Percentiles rank a stretch among this genome's conserved stretches.
These are phyloP conservation scores for Thermothelomyces thermophilus DNA, from an alignment of 2,329 filamentous ascomycete species.

Conservation along the genomic window DNA sequence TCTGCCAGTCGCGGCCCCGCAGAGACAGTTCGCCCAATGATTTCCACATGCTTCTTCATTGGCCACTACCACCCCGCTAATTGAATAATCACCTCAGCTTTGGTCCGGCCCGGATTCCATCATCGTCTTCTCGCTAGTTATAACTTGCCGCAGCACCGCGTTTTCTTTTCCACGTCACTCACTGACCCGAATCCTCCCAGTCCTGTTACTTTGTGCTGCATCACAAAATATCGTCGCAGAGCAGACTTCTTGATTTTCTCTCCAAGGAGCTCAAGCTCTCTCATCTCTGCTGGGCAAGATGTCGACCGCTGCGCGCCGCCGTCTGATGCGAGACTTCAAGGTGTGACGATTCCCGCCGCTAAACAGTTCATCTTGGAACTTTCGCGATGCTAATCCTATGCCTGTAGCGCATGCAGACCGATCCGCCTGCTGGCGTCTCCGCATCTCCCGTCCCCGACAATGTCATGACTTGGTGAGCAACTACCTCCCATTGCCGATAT, in stretches of 20 bases:
- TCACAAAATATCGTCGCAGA: not conserved
- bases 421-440: slow-evolving; percentile 92
- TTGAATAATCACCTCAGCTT: not conserved
- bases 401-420: slow-evolving; percentile 91
- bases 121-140: not conserved
- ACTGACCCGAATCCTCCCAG: not conserved
- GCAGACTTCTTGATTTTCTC: not conserved
- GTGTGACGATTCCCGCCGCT: slow-evolving; percentile 38
- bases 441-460: slow-evolving; percentile 94
- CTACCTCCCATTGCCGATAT: not conserved
- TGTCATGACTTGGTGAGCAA: slow-evolving; percentile 82
- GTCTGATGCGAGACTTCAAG: slow-evolving; percentile 99
- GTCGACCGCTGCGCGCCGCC: slow-evolving; percentile 92
- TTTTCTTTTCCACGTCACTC: not conserved
- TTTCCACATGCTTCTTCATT: not conserved
- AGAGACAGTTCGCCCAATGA: not conserved
- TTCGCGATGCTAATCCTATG: slow-evolving; percentile 9
- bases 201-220: not conserved
- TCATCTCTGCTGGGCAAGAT: slow-evolving; percentile 20
- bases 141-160: not conserved
- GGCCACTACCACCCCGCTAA: not conserved
- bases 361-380: not conserved
- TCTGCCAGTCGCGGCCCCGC: not conserved
- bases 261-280: not conserved
- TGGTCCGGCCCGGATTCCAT: not conserved